Base-by-base conservation (phyloP, 306 rosid genomes). In the Cercis canadensis region DNA sequence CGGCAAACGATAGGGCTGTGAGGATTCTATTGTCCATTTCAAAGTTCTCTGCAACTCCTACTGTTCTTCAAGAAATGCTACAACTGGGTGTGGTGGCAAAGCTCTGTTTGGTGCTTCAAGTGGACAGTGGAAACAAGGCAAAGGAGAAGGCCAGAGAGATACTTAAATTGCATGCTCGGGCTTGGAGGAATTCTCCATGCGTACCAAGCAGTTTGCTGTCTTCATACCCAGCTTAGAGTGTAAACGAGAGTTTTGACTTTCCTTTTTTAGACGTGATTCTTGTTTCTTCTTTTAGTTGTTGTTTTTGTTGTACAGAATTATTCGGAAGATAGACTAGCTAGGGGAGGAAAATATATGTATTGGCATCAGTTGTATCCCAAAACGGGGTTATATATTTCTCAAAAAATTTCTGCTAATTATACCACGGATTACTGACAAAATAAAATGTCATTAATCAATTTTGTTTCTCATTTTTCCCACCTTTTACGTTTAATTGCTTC, bases 141-240 rank as follows among this genome's bases (percentile, higher is more conserved):
- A 93, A 83, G 66, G 97, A 88, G 34, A 90, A 83, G 55, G 92
- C 96, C 0, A 83, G 55, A n/a, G 96, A 88, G 83, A 80, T 93
- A 14, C 84, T 93, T 59, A 90, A 78, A 45, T 4, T 90, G 70
- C 96, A 90, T 66, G 84, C 84, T 16, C 77, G 79, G 31, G 59
- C 62, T 7, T 93, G 96, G 96, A 84, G 50, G 73, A 81, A 72
- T 67, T 85, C 97, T 7, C 21, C 86, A 19, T 92, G 98, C 41
- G 41, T 88, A 51, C 96, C 97, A 0, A 24, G 2, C 7, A 72
- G 47, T 67, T 78, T 88, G 72, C 69, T 69, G 69, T 83, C 90
- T 56, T 79, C 85, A 0, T 88, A 54, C 49, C 90, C 88, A 36
- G 31, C 67, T 73, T 64, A 72, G 2, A 45, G 1, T 52, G 6